A percentile compares a stretch with the other conserved stretches of the same genome.
These are phyloP conservation scores for Cryptomeria japonica DNA, from an alignment of 75 land plant genomes.

Conservation along the genomic window DNA sequence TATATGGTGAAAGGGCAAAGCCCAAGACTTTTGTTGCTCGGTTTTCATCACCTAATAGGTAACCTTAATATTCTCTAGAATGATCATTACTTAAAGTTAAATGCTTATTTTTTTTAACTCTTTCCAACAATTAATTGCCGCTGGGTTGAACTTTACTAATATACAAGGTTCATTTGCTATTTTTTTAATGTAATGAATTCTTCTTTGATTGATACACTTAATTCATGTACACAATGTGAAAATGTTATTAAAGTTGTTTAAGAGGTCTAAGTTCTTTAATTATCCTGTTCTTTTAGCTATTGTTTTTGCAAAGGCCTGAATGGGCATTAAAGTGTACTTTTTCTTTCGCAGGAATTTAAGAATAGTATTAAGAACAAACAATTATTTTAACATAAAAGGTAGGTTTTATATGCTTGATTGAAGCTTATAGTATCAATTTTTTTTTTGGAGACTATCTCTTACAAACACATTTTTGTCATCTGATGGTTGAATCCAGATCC, in stretches of 20 bases:
- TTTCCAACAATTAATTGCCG: not conserved
- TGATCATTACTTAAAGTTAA: not conserved
- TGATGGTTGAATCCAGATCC: constrained; percentile 41
- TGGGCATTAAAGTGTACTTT: not conserved
- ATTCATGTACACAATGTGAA: not conserved
- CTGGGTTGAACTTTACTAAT: not conserved
- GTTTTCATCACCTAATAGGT: constrained; percentile 95
- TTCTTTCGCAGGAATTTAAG: not conserved
- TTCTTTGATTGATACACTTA: not conserved
- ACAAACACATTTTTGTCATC: not conserved
- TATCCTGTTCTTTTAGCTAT: not conserved
- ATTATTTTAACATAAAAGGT: not conserved
- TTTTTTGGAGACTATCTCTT: not conserved
- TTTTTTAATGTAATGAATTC: not conserved
- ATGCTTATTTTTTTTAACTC: not conserved
- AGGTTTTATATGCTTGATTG: not conserved
- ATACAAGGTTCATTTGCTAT: not conserved
- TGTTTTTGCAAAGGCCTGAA: not conserved
- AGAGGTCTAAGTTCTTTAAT: not conserved
- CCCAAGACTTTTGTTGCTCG: constrained; percentile 87
- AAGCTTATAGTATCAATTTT: not conserved
- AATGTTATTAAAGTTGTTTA: not conserved
- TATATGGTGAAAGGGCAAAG: constrained; percentile 94
- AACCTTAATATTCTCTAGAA: constrained; percentile 3
- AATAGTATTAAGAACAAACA: not conserved